Evolutionary conservation across 1,284 basidiomycete genomes (phyloP), one percentile per base, ranked within the genome.

Genomic region (Malassezia nana): DNA sequence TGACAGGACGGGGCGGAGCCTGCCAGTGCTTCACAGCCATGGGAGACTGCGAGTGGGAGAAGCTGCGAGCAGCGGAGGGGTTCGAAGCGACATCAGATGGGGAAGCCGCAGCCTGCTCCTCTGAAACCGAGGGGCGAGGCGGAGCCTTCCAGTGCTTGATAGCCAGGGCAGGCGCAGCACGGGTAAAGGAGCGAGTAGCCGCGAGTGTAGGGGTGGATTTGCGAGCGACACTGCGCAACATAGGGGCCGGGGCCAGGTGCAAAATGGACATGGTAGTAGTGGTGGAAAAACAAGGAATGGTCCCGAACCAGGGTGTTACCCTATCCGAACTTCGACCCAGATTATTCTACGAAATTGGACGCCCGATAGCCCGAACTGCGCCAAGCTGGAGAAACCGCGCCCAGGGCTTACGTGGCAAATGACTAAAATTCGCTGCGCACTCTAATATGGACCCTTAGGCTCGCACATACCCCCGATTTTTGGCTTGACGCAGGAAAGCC

Each of bases 401-500:
- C 8, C 18, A 13, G 18, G 35, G 12, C 8, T 38, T n/a, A 38
- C 35, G 35, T 38, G 35, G 35, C 35, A 20, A 5, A 38, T 38
- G 12, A 38, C 35, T 38, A 38, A 38, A 18, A 38, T 18, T 38
- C 12, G 35, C 35, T 38, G 35, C 18, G 35, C 35, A 38, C 35
- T 38, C 18, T 32, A 16, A 16, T 16, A 33, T 16, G 3, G 4
- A 13, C 32, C n/a, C n/a, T n/a, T 33, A 16, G 15, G 15, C 32
- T 33, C 35, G 12, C 15, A 20, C 35, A 20, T 20, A 38, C 2
- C 53, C 53, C 3, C 31, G 32, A 20, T 94, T 94, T 81, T 95
- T 95, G 78, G 83, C 78, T 50, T 84, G 81, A 47, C 90, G 78
- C 45, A 95, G 76, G 48, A 79, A 78, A 57, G 81, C 79, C 82